phyloP scores from a whole-genome alignment of 768 basidiomycete genomes.

The Pholiota molesta region DNA sequence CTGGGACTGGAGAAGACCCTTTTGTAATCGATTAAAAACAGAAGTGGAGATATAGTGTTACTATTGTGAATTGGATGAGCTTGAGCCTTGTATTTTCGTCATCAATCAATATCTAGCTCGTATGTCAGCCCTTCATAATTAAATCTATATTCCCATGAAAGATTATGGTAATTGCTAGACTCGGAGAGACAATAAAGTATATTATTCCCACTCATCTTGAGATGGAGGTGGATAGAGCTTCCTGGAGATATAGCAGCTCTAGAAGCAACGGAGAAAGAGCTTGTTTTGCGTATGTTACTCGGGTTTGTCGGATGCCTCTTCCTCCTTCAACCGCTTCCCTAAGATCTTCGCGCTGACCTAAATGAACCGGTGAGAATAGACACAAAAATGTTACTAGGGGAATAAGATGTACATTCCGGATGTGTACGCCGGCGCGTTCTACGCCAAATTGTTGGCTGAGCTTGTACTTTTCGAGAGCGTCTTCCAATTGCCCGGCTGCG shows the following conservation, averaged over 20 bases:
- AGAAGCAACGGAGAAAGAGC: conserved; percentile 3
- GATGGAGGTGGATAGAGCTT: background rate
- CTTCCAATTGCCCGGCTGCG: conserved; percentile 76
- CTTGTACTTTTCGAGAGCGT: conserved; percentile 82
- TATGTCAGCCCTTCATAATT: conserved; percentile 11
- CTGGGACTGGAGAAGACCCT: conserved; percentile 23
- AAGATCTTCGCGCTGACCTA: conserved; percentile 85
- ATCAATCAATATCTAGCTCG: background rate
- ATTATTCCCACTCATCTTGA: conserved; percentile 23
- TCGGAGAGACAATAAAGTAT: conserved; percentile 29
- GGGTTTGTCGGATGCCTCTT: conserved; percentile 40
- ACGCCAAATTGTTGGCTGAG: conserved; percentile 77
- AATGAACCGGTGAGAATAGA: conserved; percentile 23
- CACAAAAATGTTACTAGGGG: conserved; percentile 9
- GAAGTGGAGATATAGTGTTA: background rate
- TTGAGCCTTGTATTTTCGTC: background rate
- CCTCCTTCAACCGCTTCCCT: conserved; percentile 59
- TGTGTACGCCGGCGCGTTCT: conserved; percentile 80
- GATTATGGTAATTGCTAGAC: conserved; percentile 1
- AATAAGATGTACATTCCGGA: conserved; percentile 67
- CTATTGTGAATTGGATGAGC: background rate
- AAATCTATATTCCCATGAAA: conserved; percentile 12
- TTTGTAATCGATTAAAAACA: conserved; percentile 22
- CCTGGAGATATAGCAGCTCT: background rate
- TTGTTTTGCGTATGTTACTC: conserved; percentile 34